Conservation (phyloP, 352 stramenopile genomes). For the Aphanomyces astaci region DNA sequence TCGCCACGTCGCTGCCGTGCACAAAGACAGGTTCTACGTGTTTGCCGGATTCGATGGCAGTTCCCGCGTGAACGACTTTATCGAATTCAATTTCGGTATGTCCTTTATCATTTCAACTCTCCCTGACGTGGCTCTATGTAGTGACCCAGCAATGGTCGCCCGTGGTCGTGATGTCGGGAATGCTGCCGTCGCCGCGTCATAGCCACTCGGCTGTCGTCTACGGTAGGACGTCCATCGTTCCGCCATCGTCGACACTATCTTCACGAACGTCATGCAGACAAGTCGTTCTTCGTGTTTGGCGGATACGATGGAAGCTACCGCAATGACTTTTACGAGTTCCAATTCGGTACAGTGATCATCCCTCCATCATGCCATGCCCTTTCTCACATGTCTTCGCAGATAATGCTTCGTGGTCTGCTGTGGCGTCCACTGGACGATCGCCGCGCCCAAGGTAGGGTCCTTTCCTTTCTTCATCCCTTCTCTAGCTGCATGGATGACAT, state of each 20-base stretch:
- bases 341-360: conserved; percentile 50
- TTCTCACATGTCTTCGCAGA: conserved; percentile 33
- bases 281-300: conserved; percentile 86
- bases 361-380: not conserved
- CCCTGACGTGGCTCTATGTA: conserved; percentile 23
- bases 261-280: conserved; percentile 32
- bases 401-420: conserved; percentile 78
- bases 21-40: conserved; percentile 91
- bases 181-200: conserved; percentile 88
- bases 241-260: not conserved
- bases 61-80: conserved; percentile 91
- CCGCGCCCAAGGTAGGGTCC: conserved; percentile 46
- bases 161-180: conserved; percentile 64
- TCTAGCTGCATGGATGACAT: not conserved
- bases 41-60: conserved; percentile 92
- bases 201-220: conserved; percentile 92
- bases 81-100: conserved; percentile 91
- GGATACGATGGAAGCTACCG: conserved; percentile 93
- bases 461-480: conserved; percentile 2
- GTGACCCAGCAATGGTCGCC: conserved; percentile 74
- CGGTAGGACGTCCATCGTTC: too few species aligned
- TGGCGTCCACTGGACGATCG: conserved; percentile 62
- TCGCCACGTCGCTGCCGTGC: conserved; percentile 90
- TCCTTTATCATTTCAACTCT: conserved; percentile 8
- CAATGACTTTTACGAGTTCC: conserved; percentile 96